A percentile compares a stretch with the other conserved stretches of the same genome.
Conservation (phyloP, 352 stramenopile genomes). For the Globisporangium polare region DNA sequence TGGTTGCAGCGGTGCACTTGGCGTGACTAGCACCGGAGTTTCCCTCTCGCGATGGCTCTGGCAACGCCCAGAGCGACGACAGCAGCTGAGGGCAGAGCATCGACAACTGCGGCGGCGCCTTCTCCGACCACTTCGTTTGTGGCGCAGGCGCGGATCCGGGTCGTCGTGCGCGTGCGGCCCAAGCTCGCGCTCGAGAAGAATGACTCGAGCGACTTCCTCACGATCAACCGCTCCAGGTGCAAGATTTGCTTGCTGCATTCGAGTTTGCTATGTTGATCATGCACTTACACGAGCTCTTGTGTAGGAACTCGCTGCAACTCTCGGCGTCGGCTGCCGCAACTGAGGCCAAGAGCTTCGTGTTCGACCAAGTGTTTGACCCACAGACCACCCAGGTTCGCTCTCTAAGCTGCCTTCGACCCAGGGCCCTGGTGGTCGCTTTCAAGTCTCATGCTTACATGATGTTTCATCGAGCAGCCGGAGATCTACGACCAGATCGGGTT, state of each 20-base stretch:
- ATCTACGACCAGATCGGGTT: slow-evolving; percentile 40
- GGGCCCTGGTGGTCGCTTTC: not conserved
- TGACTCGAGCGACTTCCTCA: slow-evolving; percentile 31
- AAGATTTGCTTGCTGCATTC: too few relatives aligned
- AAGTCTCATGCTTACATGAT: not conserved
- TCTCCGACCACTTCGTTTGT: not conserved
- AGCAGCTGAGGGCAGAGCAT: not conserved
- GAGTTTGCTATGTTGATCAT: not conserved
- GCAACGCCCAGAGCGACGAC: not conserved
- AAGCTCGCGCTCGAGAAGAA: slow-evolving; percentile 32
- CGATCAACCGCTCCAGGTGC: slow-evolving; percentile 22
- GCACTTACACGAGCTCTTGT: not conserved
- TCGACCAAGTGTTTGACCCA: slow-evolving; percentile 50
- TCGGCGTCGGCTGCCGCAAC: slow-evolving; percentile 12
- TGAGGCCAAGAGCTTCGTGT: slow-evolving; percentile 34
- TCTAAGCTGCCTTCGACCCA: not conserved
- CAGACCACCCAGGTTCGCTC: slow-evolving; percentile 25
- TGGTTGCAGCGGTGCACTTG: not conserved
- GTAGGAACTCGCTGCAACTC: slow-evolving; percentile 28
- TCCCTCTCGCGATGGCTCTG: not conserved
- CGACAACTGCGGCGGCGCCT: not conserved
- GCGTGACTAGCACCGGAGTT: not conserved
- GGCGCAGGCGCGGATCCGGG: slow-evolving; percentile 30
- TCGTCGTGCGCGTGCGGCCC: slow-evolving; percentile 47
- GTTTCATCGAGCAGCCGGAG: slow-evolving; percentile 14